Evolutionary conservation across 768 basidiomycete species (phyloP), one percentile per base, ranked within the genome.

Genomic region (Arthromyces matolae): DNA sequence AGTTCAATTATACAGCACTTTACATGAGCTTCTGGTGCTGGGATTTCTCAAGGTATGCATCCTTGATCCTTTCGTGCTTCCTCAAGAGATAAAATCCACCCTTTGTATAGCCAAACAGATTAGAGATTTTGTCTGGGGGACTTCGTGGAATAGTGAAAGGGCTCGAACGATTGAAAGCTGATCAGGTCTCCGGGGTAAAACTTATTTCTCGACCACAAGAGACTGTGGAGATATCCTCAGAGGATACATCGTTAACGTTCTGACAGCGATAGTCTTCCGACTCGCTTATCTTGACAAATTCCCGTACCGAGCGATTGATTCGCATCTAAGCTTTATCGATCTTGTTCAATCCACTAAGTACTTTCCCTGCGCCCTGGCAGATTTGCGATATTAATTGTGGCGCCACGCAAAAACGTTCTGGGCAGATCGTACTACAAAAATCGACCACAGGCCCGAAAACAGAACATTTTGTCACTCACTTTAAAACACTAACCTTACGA

Each of bases 181-280:
- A 68, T 10, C 43, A 68, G 44, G 62, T 75, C 29, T 73, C 71
- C 22, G 76, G 68, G 5, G 55, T 47, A 10, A 78, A 78, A 54
- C 55, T 78, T 14, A 62, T 59, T 42, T 74, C 73, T 14, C 66
- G 35, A 68, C 64, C 9, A 31, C 36, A 5, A 61, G 47, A 53
- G 16, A 38, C n/a, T 25, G 5, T 22, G 42, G 20, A 12, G 20
- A 8, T 23, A 16, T 23, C 14, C 6, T 12, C n/a, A 12, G 29
- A 23, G 31, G 19, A 7, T 8, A 20, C 20, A 43, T 13, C 29
- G 3, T 43, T 10, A 18, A 36, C 16, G 16, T 36, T 18, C n/a
- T n/a, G n/a, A n/a, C n/a, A n/a, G n/a, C n/a, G n/a, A n/a, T n/a
- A n/a, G n/a, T n/a, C n/a, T n/a, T n/a, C n/a, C n/a, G n/a, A n/a